Base-by-base conservation (phyloP, 768 basidiomycete genomes). In the Kwoniella mangroviensis region DNA sequence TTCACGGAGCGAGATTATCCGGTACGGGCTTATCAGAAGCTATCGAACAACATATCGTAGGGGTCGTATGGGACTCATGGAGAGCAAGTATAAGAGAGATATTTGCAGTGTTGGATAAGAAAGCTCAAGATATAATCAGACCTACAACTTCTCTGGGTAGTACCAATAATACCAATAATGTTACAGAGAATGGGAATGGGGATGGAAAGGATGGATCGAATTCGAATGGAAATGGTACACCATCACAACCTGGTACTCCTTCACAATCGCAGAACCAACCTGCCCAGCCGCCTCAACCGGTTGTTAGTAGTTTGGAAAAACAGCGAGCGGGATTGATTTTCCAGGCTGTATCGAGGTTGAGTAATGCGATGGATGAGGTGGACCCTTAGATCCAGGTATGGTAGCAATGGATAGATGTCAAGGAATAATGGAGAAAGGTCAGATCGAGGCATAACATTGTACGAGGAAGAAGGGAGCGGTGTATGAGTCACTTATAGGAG, bases 351-450 rank as follows among this genome's bases (percentile, higher is more conserved):
- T 70, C 67, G n/a, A 68, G 79, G 61, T 71, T 81, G 71, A 69
- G 74, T 21, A 77, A 75, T 40, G 79, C 79, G 9, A 79, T 81
- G 79, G 79, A 77, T 53, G 79, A 81, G 68, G 79, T 81, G 22
- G 79, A 81, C 67, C 75, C 22, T 12, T 60, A 58, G 42, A n/a
- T n/a, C n/a, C n/a, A n/a, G n/a, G n/a, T n/a, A n/a, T n/a, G n/a
- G n/a, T n/a, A n/a, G n/a, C n/a, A n/a, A n/a, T n/a, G n/a, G n/a
- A n/a, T n/a, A n/a, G n/a, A n/a, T n/a, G n/a, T n/a, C n/a, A n/a
- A n/a, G n/a, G n/a, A n/a, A n/a, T n/a, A n/a, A n/a, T n/a, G n/a
- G n/a, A n/a, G n/a, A n/a, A n/a, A n/a, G n/a, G n/a, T n/a, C n/a
- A n/a, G n/a, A n/a, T n/a, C n/a, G n/a, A n/a, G n/a, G n/a, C n/a